A percentile compares a stretch with the other conserved stretches of the same genome.
Conservation (phyloP, 495 filamentous ascomycete species). For the Sabuloglossum arenarium region DNA sequence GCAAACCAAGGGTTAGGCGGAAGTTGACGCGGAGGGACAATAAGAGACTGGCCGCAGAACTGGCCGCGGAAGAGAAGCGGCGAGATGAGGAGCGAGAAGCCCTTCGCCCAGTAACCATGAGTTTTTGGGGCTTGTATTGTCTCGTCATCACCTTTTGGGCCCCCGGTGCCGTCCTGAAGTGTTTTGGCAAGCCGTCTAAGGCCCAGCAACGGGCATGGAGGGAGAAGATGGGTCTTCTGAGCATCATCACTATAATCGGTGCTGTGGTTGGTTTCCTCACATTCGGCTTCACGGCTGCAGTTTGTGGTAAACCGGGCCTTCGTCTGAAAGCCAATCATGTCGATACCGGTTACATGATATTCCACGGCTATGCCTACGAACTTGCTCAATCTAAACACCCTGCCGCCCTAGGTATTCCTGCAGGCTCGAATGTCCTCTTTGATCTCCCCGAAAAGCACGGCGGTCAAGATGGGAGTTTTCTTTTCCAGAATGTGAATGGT, state of each 20-base stretch:
- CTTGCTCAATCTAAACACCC: slow-evolving; percentile 56
- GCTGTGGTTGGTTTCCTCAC: slow-evolving; percentile 87
- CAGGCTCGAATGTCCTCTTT: slow-evolving; percentile 52
- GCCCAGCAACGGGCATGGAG: slow-evolving; percentile 88
- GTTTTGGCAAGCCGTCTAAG: slow-evolving; percentile 73
- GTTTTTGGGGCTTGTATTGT: slow-evolving; percentile 91
- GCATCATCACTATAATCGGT: slow-evolving; percentile 75
- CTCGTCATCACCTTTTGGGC: slow-evolving; percentile 86
- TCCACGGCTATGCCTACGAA: slow-evolving; percentile 79
- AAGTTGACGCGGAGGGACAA: slow-evolving; percentile 30
- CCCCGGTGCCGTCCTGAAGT: slow-evolving; percentile 63
- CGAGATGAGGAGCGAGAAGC: slow-evolving; percentile 44
- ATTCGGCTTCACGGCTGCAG: slow-evolving; percentile 81
- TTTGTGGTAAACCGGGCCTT: slow-evolving; percentile 48
- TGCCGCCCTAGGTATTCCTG: slow-evolving; percentile 53
- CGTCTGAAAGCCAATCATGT: slow-evolving; percentile 70
- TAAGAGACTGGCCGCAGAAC: slow-evolving; percentile 24
- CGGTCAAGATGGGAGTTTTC: slow-evolving; percentile 81
- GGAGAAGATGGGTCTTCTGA: slow-evolving; percentile 95
- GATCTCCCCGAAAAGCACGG: slow-evolving; percentile 62
- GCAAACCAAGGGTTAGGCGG: slow-evolving; percentile 10
- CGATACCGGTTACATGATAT: slow-evolving; percentile 71
- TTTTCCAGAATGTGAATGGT: slow-evolving; percentile 98
- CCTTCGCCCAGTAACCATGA: slow-evolving; percentile 60
- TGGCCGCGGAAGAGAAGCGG: slow-evolving; percentile 33